Evolutionary conservation across 352 stramenopile genomes (phyloP), one percentile per base, ranked within the genome.

Genomic region (Phytophthora idaei): DNA sequence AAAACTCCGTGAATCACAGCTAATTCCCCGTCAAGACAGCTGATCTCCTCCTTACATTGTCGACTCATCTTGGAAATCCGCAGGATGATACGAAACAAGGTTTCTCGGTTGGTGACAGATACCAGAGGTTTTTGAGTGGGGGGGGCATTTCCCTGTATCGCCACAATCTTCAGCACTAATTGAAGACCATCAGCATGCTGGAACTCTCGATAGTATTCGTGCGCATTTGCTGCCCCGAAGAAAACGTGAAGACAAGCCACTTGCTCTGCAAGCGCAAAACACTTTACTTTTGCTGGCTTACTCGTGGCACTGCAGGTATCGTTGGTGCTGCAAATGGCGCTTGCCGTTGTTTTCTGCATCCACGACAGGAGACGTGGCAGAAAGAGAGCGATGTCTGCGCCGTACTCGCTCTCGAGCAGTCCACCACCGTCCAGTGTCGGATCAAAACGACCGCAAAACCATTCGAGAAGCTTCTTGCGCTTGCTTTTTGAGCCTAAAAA

Each of bases 301-400:
- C 52, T 31, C 6, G 21, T 48, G 17, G 34, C 2, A 2, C n/a
- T 46, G 28, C 31, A 64, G 21, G 56, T 67, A 11, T 73, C 48
- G 34, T 48, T 47, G 28, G 6, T 55, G 3, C n/a, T 56, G 29
- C 41, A 55, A 14, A 62, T 57, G 6, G 39, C 55, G 12, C 39
- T 39, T 34, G 41, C 46, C 47, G 57, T 68, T 25, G 67, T 80
- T 52, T 78, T 90, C n/a, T 82, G 73, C 76, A 93, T 88, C 85
- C 79, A 93, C 10, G 77, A 76, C 41, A 92, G 58, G 7, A 92
- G 69, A 5, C 85, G 83, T 9, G 83, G 74, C 32, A 93, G 53
- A 39, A 92, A 75, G 15, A 93, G 77, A 28, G 77, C 73, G 25
- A 86, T 55, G 21, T 89, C 67, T 5, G 63, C 39, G 0, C 80